Evolutionary conservation across 768 basidiomycete genomes (phyloP), one percentile per base, ranked within the genome.

Genomic region (Melanogaster broomeanus): DNA sequence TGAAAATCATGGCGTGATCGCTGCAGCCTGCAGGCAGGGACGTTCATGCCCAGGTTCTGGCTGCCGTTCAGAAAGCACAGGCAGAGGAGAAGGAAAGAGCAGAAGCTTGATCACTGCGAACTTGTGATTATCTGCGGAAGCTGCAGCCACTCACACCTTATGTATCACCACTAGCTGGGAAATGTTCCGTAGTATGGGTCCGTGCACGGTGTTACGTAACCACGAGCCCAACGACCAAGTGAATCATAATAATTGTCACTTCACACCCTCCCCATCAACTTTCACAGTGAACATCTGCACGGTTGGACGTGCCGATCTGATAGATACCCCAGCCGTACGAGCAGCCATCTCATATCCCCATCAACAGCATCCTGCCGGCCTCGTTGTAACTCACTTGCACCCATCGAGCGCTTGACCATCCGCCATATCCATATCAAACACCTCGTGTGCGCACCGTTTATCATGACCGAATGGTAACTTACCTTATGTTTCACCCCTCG

Each of bases 1-100:
- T 2, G 84, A 82, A 61, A 98, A 98, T 67, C 86, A 80, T 63
- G 96, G 96, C 1, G 81, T 98, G 19, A 79, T 98, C 7, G 95
- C n/a, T n/a, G n/a, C n/a, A n/a, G n/a, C n/a, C 91, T 28, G 85
- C 89, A 16, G 84, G 85, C 9, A 84, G 81, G 62, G 84, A 80
- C 8, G 76, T 86, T 3, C 92, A 97, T 58, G 62, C 73, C 0
- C 74, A 75, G 25, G 85, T 94, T 2, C 71, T 98, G 15, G 80
- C 78, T 42, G 93, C 92, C 0, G 83, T 98, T 6, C 80, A 84
- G 68, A 72, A 77, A 56, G 88, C 85, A 2, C 58, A 68, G 43
- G 65, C 66, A 22, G 72, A 74, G 41, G 58, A 63, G 37, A 49
- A 21, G 38, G 27, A 51, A 27, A 48, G 25, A 11, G 53, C 57